Conservation (phyloP, 2,329 filamentous ascomycete species). For the Botrytis sinoallii region DNA sequence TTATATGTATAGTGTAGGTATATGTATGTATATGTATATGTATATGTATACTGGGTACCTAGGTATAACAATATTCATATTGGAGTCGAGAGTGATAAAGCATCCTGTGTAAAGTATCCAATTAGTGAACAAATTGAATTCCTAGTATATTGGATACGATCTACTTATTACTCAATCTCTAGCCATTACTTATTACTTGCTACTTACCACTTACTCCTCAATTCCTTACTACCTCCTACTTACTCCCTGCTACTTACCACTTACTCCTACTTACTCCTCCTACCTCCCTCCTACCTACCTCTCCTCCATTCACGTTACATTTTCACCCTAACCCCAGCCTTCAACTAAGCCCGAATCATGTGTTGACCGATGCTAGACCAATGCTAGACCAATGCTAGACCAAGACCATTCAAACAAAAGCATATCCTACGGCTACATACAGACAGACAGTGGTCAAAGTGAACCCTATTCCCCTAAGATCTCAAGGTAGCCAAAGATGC, state of each 20-base stretch:
- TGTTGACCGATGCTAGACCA: background rate
- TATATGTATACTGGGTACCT: no score
- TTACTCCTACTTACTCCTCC: no score
- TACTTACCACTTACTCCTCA: background rate
- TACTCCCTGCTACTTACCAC: no score
- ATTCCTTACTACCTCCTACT: background rate
- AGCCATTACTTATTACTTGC: no score
- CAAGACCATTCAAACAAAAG: background rate
- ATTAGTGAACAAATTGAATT: no score
- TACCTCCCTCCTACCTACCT: background rate
- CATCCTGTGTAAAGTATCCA: background rate
- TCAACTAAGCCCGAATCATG: background rate
- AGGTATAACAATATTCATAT: no score
- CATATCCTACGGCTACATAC: background rate
- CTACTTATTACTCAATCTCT: no score
- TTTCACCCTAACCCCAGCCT: background rate
- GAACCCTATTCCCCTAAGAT: background rate
- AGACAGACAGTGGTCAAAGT: background rate
- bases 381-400: slow-evolving; percentile 3
- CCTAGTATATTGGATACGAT: no score
- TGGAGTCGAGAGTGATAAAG: no score
- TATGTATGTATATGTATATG: no score
- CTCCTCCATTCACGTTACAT: background rate
- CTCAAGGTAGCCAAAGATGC: background rate
- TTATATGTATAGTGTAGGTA: no score